phyloP scores from a whole-genome alignment of 371 early-diverging fungal species.

The Zopfochytrium polystomum region DNA sequence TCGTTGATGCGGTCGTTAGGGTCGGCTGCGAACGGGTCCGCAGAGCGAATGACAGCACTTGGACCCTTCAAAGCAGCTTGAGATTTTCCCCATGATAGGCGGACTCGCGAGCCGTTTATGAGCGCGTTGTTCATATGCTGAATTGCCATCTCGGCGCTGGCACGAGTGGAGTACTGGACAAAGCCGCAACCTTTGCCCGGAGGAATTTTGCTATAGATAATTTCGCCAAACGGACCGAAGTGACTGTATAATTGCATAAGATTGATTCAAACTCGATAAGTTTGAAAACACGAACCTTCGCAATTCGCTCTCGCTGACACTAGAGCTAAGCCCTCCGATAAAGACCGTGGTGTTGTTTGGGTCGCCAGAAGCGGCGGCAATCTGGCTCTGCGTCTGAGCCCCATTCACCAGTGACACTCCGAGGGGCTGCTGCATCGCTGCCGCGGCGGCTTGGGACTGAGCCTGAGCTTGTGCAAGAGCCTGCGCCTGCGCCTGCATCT shows the following conservation, averaged over 20 bases:
- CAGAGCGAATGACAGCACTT: constrained; percentile 2
- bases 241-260: constrained; percentile 27
- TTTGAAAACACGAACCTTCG: constrained; percentile 26
- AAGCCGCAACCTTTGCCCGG: too few species aligned
- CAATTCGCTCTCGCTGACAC: constrained; percentile 80
- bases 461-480: too few species aligned
- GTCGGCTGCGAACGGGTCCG: constrained; percentile 39
- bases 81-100: constrained; percentile 88
- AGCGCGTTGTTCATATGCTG: constrained; percentile 79
- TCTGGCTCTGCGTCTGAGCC: too few species aligned
- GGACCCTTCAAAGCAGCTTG: constrained; percentile 40
- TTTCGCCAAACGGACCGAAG: constrained; percentile 84
- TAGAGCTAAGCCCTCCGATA: constrained; percentile 82
- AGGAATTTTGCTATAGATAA: constrained; percentile 87
- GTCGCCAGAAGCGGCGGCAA: too few species aligned
- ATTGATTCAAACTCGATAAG: not conserved
- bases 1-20: constrained; percentile 46
- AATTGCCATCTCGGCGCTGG: constrained; percentile 84
- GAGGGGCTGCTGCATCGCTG: too few species aligned
- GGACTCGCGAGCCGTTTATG: constrained; percentile 68
- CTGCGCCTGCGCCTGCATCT: too few species aligned
- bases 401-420: too few species aligned
- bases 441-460: too few species aligned
- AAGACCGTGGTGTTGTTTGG: constrained; percentile 93
- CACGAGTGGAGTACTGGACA: constrained; percentile 74